Conservation (phyloP, 352 stramenopile genomes). For the Bremia lactucae region DNA sequence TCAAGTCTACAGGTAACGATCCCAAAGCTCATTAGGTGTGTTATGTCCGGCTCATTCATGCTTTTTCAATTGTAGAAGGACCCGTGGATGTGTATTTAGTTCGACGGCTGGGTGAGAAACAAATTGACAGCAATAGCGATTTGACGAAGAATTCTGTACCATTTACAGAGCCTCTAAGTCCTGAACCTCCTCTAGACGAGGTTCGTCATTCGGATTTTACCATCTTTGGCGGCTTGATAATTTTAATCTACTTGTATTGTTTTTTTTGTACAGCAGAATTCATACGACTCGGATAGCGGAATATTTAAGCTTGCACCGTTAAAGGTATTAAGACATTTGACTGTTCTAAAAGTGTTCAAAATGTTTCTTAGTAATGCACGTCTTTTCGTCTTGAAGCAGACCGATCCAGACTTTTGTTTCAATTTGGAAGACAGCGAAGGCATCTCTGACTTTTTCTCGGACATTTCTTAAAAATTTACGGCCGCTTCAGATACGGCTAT, state of each 20-base stretch:
- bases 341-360: background rate
- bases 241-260: no score
- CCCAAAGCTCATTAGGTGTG: conserved; percentile 1
- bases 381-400: conserved; percentile 22
- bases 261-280: conserved; percentile 39
- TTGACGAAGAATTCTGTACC: conserved; percentile 9
- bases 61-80: conserved; percentile 32
- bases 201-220: conserved; percentile 17
- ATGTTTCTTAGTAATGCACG: background rate
- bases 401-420: conserved; percentile 84
- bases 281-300: conserved; percentile 71
- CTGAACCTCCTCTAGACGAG: conserved; percentile 43
- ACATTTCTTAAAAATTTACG: conserved; percentile 39
- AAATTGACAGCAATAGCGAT: conserved; percentile 13
- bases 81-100: conserved; percentile 89
- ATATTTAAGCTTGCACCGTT: conserved; percentile 80
- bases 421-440: conserved; percentile 81
- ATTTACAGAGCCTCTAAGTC: conserved; percentile 19
- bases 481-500: conserved; percentile 1
- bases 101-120: conserved; percentile 42
- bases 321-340: conserved; percentile 43
- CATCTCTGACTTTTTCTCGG: conserved; percentile 82
- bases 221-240: no score
- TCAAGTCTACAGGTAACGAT: conserved; percentile 75
- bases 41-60: background rate